Percentiles rank a stretch among this genome's conserved stretches.
These are phyloP conservation scores for Cercospora beticola DNA, from an alignment of 2,329 filamentous ascomycete genomes.

Conservation along the genomic window DNA sequence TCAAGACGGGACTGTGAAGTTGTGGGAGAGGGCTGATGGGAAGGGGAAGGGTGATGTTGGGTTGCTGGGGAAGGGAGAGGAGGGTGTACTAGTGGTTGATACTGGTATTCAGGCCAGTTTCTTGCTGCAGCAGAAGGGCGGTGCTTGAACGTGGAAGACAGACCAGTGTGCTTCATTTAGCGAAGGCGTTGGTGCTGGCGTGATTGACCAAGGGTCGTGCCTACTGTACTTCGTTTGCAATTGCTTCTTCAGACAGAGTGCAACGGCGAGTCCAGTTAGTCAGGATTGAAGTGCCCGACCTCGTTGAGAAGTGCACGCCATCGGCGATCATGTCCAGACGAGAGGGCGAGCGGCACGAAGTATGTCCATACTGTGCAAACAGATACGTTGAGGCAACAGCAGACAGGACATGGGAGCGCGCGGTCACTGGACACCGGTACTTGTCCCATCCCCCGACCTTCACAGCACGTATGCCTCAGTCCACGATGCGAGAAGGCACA, in stretches of 20 bases:
- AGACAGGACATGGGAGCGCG: neutral
- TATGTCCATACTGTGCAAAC: neutral
- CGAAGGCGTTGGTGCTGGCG: neutral
- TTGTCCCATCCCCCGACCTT: neutral
- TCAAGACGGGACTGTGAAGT: constrained; percentile 61
- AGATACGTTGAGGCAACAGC: neutral
- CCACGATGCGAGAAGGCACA: neutral
- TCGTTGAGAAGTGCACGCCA: neutral
- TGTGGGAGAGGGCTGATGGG: constrained; percentile 55
- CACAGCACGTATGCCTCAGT: neutral
- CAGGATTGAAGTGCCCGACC: neutral
- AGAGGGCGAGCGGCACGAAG: neutral
- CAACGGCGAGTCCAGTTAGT: neutral
- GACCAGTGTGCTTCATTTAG: neutral
- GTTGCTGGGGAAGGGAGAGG: constrained; percentile 67
- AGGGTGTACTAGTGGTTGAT: constrained; percentile 68
- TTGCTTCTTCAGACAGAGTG: neutral
- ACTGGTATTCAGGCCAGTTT: constrained; percentile 47
- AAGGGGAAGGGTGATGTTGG: constrained; percentile 30
- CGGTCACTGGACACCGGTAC: neutral
- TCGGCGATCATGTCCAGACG: neutral
- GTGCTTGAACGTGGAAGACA: neutral
- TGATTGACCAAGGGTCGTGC: neutral
- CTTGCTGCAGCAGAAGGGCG: constrained; percentile 29
- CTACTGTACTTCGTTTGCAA: neutral